These are phyloP conservation scores for Phytopythium montanum DNA, from an alignment of 352 stramenopile genomes.

Conservation along the genomic window DNA sequence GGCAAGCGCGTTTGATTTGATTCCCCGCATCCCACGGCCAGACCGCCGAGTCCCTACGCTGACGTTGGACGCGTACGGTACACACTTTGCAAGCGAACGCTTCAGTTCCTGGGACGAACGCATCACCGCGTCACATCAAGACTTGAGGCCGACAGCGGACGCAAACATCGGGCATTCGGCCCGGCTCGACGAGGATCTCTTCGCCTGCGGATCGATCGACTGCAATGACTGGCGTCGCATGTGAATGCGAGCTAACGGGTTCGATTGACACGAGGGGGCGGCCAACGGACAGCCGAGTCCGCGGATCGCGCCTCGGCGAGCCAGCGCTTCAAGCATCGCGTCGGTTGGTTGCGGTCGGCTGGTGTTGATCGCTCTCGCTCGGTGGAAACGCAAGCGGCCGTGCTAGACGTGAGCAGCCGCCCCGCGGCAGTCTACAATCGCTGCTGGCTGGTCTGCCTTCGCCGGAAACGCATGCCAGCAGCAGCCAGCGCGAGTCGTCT, in stretches of 20 bases:
- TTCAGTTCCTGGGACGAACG: background rate
- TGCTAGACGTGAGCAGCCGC: background rate
- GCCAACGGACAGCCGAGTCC: background rate
- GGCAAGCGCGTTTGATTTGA: background rate
- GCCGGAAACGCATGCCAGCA: background rate
- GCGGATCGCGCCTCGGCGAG: background rate
- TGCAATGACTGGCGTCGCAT: background rate
- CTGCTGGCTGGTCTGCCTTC: background rate
- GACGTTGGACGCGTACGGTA: too few species aligned
- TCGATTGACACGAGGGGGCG: background rate
- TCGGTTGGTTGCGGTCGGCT: background rate
- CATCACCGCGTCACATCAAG: background rate
- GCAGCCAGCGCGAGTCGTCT: background rate
- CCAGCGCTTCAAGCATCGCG: background rate
- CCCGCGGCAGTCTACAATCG: background rate
- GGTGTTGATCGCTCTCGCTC: background rate
- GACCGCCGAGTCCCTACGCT: background rate
- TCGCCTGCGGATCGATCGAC: background rate
- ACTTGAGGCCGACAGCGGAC: conserved; percentile 1
- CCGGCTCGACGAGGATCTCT: background rate
- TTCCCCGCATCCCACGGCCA: background rate
- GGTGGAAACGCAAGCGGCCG: conserved; percentile 1
- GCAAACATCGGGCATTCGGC: background rate
- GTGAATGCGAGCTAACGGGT: background rate
- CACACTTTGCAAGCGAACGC: background rate